Base-by-base conservation (phyloP, 2,329 filamentous ascomycete genomes). In the Nannizziopsis barbatae region DNA sequence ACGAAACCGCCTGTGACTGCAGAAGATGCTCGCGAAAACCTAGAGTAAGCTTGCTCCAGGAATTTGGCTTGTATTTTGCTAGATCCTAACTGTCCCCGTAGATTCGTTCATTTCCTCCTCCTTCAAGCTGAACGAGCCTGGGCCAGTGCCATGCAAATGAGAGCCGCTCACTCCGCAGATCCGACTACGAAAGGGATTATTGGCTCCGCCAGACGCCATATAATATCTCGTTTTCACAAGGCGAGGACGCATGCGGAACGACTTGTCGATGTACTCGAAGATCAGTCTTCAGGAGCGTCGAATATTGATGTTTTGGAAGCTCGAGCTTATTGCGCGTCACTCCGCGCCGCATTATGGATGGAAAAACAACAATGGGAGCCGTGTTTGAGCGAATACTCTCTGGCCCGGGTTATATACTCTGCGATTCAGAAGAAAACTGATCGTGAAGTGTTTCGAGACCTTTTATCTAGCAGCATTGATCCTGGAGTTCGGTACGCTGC, bases 121-220 rank as follows among this genome's bases (percentile, higher is more conserved):
- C 79, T 95, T 60, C 85, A 81, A 35, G 81, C 89, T 52, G 92
- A 98, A 71, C 79, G 92, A 55, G 86, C 89, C 45, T 96, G 88
- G 86, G 90, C 92, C 33, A 83, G 95, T 65, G 90, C 89, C 50
- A 93, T 96, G 88, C 81, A 84, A 62, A 87, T 95, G 76, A 95
- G 94, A 68, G 78, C 86, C 3, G 73, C 79, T 15, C 86, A 93
- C 63, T 79, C 85, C 35, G 77, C 84, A 57, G 86, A 92, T 58
- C 80, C 82, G 52, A 72, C 74, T 33, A 70, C 74, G 45, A 85
- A 86, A 65, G 83, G 81, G 42, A 84, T 95, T 54, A 78, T 81
- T 22, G 84, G 88, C 52, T 80, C 83, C 45, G 84, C 86, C 14
- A 81, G 88, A 61, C 83, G 83, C 46, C 90, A 98, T 65, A 92